These are phyloP conservation scores for Malassezia furfur DNA, from an alignment of 1,284 basidiomycete species.

Conservation along the genomic window DNA sequence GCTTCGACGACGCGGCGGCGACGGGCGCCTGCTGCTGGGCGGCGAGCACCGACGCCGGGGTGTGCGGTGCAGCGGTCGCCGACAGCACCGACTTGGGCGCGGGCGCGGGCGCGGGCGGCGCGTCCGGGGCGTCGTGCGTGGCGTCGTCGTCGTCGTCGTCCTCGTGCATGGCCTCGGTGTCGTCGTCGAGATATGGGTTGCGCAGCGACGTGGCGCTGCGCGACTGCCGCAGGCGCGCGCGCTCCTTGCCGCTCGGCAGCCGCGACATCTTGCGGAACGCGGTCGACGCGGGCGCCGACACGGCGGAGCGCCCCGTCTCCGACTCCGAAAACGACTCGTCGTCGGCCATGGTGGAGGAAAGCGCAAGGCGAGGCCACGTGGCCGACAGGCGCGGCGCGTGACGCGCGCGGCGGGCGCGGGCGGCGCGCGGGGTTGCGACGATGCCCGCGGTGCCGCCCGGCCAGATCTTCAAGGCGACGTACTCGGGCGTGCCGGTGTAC, in stretches of 20 bases:
- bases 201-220: constrained; percentile 13
- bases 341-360: constrained; percentile 12
- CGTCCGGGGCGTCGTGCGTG: not conserved
- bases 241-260: constrained; percentile 10
- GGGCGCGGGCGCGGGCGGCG: not conserved
- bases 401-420: not conserved
- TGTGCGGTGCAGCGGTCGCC: constrained; percentile 11
- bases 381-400: not conserved
- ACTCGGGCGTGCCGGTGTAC: constrained; percentile 51
- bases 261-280: constrained; percentile 11
- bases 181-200: constrained; percentile 7
- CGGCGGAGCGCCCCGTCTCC: constrained; percentile 9
- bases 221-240: not conserved
- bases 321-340: constrained; percentile 18
- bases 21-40: constrained; percentile 4
- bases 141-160: not conserved
- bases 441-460: constrained; percentile 17
- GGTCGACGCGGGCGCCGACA: constrained; percentile 17
- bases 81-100: constrained; percentile 11
- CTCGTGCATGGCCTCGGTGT: constrained; percentile 8
- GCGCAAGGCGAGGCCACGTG: constrained; percentile 8
- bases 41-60: constrained; percentile 7
- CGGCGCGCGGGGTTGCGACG: not conserved
- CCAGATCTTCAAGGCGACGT: constrained; percentile 45
- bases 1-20: constrained; percentile 21